A percentile compares a stretch with the other conserved stretches of the same genome.
Evolutionary conservation across 2,329 filamentous ascomycete species (phyloP).

Genomic region (Alternaria gansuensis): DNA sequence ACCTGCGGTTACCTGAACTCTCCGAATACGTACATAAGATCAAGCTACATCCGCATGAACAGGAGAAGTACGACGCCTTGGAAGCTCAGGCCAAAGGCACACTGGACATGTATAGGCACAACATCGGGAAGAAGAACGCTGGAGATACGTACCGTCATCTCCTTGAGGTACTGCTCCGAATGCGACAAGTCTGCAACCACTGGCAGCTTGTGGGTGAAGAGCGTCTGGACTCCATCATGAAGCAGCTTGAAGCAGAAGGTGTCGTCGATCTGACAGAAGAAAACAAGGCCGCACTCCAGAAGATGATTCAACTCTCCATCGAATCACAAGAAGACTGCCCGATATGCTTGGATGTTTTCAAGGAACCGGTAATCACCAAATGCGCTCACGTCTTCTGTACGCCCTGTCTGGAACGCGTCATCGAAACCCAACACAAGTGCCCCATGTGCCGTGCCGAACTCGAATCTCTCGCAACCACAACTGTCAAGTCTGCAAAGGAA

Average conservation of each 20-base stretch:
- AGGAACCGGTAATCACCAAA: slow-evolving; percentile 79
- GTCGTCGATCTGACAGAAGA: slow-evolving; percentile 75
- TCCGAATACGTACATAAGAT: slow-evolving; percentile 81
- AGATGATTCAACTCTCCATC: slow-evolving; percentile 77
- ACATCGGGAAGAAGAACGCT: slow-evolving; percentile 55
- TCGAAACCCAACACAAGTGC: slow-evolving; percentile 79
- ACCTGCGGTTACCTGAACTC: slow-evolving; percentile 78
- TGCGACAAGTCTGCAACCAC: slow-evolving; percentile 88
- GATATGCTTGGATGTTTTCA: slow-evolving; percentile 78
- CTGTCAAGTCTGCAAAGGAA: slow-evolving; percentile 73
- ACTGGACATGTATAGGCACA: slow-evolving; percentile 66
- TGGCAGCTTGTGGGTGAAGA: slow-evolving; percentile 79
- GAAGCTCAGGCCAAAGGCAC: slow-evolving; percentile 76
- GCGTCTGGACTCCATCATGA: slow-evolving; percentile 75
- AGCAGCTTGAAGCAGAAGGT: slow-evolving; percentile 71
- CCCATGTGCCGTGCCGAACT: slow-evolving; percentile 82
- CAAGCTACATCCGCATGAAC: slow-evolving; percentile 75
- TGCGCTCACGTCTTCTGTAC: slow-evolving; percentile 84
- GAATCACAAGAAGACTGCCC: slow-evolving; percentile 85
- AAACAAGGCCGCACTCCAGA: slow-evolving; percentile 75
- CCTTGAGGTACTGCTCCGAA: slow-evolving; percentile 80
- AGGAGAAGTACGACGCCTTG: slow-evolving; percentile 78
- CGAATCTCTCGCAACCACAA: slow-evolving; percentile 54
- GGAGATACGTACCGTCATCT: slow-evolving; percentile 71
- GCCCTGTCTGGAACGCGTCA: slow-evolving; percentile 76